These are phyloP conservation scores for Nyctanthes arbortristis DNA, from an alignment of 257 asterid genomes.

Conservation along the genomic window DNA sequence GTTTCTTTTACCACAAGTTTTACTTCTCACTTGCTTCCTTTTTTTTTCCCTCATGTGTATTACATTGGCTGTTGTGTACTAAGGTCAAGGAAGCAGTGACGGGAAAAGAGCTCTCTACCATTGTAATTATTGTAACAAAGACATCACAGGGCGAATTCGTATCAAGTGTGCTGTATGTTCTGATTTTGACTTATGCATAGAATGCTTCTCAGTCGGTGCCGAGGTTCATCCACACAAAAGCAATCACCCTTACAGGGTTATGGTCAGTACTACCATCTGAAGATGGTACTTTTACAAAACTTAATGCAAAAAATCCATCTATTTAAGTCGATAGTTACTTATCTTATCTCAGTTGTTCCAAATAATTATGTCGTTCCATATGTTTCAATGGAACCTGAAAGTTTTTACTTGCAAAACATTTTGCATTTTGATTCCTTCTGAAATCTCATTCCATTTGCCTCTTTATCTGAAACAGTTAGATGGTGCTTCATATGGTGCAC, in stretches of 20 bases:
- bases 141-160: constrained; percentile 72
- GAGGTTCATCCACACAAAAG: constrained; percentile 88
- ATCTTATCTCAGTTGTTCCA: constrained; percentile 9
- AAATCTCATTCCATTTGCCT: background rate
- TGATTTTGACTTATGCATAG: constrained; percentile 84
- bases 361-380: background rate
- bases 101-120: constrained; percentile 81
- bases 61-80: constrained; percentile 28
- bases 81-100: constrained; percentile 70
- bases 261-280: constrained; percentile 56
- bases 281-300: background rate
- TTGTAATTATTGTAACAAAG: constrained; percentile 86
- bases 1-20: background rate
- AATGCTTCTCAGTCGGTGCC: constrained; percentile 88
- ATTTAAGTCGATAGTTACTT: background rate
- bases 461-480: background rate
- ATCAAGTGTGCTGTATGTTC: constrained; percentile 85
- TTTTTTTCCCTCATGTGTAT: constrained; percentile 13
- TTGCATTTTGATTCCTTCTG: background rate
- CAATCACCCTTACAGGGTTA: constrained; percentile 72
- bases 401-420: constrained; percentile 3
- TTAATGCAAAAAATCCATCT: constrained; percentile 2
- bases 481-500: background rate
- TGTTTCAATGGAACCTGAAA: background rate
- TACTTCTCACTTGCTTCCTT: background rate